Evolutionary conservation across 768 basidiomycete species (phyloP).

Genomic region (Termitomyces heimii): DNA sequence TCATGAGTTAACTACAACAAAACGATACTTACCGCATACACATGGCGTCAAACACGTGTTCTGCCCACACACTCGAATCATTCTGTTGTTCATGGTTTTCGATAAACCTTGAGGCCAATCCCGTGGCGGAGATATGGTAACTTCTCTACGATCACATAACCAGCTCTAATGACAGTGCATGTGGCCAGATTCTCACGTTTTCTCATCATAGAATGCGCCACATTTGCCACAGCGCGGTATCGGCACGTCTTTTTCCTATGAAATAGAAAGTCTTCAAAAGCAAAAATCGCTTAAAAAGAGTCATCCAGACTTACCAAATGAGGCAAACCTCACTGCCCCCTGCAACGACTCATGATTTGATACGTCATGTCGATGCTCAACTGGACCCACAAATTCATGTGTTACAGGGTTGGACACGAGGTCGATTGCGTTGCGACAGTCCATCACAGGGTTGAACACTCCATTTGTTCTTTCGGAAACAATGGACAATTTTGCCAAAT

Average conservation of each 20-base stretch:
- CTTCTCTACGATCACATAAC: background rate
- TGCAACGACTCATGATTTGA: background rate
- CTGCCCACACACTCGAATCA: background rate
- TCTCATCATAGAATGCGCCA: background rate
- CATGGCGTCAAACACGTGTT: background rate
- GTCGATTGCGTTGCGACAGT: background rate
- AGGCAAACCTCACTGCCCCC: background rate
- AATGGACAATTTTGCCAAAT: background rate
- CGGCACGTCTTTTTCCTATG: background rate
- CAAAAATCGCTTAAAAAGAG: no score
- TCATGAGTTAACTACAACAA: no score
- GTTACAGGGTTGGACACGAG: background rate
- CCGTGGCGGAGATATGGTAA: background rate
- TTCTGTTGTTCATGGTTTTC: background rate
- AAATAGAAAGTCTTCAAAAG: background rate
- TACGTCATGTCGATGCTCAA: background rate
- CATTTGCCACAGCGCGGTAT: background rate
- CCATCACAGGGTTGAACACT: background rate
- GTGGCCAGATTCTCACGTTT: background rate
- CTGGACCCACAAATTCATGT: background rate
- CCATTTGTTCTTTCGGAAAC: background rate
- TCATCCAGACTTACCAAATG: background rate
- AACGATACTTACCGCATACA: background rate
- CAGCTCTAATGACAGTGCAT: background rate
- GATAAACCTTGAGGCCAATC: background rate